Evolutionary conservation across 768 basidiomycete genomes (phyloP).

Genomic region (Rhodotorula diobovata): DNA sequence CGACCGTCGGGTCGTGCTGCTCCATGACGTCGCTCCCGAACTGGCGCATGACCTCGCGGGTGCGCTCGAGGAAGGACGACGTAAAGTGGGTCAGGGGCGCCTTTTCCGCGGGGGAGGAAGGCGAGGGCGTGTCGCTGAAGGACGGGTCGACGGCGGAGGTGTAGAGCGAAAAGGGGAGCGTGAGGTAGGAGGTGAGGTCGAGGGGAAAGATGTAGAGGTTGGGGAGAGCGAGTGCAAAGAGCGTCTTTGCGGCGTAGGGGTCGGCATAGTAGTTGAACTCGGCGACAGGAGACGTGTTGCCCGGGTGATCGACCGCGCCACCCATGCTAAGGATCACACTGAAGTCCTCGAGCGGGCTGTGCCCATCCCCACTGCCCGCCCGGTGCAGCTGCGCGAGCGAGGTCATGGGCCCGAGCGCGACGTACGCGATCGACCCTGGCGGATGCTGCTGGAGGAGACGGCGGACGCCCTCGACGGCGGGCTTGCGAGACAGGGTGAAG

Average conservation of each 20-base stretch:
- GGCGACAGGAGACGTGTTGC: conserved; percentile 66
- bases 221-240: conserved; percentile 52
- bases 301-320: conserved; percentile 85
- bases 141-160: conserved; percentile 49
- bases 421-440: conserved; percentile 61
- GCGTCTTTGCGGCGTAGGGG: conserved; percentile 70
- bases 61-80: conserved; percentile 68
- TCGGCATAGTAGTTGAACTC: conserved; percentile 65
- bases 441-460: conserved; percentile 57
- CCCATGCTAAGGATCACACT: conserved; percentile 81
- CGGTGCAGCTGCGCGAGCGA: conserved; percentile 58
- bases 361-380: neutral
- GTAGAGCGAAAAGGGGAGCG: conserved; percentile 62
- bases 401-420: conserved; percentile 72
- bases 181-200: conserved; percentile 76
- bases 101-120: neutral
- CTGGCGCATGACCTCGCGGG: conserved; percentile 68
- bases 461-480: conserved; percentile 45
- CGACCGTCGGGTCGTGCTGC: conserved; percentile 80
- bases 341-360: conserved; percentile 45
- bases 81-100: conserved; percentile 49
- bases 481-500: conserved; percentile 12
- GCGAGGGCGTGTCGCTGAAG: conserved; percentile 5
- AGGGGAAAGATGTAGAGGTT: conserved; percentile 64
- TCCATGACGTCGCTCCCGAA: conserved; percentile 83